These are phyloP conservation scores for Xylaria grammica DNA, from an alignment of 495 filamentous ascomycete species.

Conservation along the genomic window DNA sequence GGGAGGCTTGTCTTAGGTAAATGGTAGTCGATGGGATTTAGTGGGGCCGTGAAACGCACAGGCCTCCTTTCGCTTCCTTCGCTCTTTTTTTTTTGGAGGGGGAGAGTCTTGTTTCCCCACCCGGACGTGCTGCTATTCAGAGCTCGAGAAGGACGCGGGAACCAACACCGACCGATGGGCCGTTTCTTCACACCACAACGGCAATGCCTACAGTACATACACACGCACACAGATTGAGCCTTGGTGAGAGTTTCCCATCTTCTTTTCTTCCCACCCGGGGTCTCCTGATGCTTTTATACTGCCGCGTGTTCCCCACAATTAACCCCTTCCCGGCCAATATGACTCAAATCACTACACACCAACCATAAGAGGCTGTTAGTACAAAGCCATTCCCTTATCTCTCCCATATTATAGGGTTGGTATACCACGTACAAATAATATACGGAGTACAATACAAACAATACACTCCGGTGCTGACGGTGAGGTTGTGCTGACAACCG, in stretches of 20 bases:
- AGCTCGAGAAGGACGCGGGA: too few species aligned
- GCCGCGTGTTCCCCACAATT: constrained; percentile 15
- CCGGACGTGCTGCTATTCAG: constrained; percentile 4
- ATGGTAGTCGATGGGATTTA: not conserved
- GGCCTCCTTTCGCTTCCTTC: constrained; percentile 7
- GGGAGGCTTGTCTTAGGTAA: constrained; percentile 4
- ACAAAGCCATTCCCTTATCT: constrained; percentile 2
- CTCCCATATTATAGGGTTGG: too few species aligned
- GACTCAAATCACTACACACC: constrained; percentile 21
- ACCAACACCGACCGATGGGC: not conserved
- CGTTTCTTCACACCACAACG: constrained; percentile 19
- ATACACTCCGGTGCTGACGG: too few species aligned
- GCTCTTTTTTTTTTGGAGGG: too few species aligned
- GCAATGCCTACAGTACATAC: not conserved
- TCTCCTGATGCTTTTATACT: constrained; percentile 21
- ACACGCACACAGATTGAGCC: not conserved
- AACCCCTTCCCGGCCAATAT: constrained; percentile 4
- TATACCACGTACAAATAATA: too few species aligned
- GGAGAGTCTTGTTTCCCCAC: too few species aligned
- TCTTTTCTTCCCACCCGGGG: constrained; percentile 5
- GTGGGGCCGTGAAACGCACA: constrained; percentile 16
- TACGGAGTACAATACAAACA: too few species aligned
- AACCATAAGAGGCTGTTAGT: not conserved
- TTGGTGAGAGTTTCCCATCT: constrained; percentile 10
- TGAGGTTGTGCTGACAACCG: too few species aligned